Percentiles rank a stretch among this genome's conserved stretches.
Conservation (phyloP, 805 yeast species). For the Ascoidea rubescens region DNA sequence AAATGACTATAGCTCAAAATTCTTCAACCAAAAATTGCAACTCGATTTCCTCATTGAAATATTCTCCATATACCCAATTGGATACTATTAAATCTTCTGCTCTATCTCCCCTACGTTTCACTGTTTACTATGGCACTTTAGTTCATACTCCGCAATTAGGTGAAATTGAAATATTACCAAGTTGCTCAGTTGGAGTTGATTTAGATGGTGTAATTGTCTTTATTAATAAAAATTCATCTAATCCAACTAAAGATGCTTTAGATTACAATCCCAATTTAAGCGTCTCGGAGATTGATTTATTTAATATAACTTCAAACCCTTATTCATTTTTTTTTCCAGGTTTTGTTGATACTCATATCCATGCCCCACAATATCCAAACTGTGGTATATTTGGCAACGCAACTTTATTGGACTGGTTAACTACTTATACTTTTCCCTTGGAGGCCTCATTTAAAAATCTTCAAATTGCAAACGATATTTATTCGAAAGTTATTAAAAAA, state of each 20-base stretch:
- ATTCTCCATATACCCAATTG: too few relatives aligned
- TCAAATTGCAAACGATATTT: constrained; percentile 43
- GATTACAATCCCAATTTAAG: too few relatives aligned
- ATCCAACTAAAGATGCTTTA: too few relatives aligned
- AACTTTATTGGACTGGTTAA: constrained; percentile 82
- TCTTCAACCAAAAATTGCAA: too few relatives aligned
- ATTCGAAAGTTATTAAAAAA: constrained; percentile 48
- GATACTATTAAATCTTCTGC: too few relatives aligned
- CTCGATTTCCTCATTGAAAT: too few relatives aligned
- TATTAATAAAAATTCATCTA: constrained; percentile 15
- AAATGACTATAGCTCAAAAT: too few relatives aligned
- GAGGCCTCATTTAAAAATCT: constrained; percentile 54
- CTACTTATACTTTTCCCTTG: constrained; percentile 76
- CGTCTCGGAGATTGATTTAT: constrained; percentile 18
- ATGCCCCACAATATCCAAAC: constrained; percentile 77
- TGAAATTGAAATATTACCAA: constrained; percentile 36
- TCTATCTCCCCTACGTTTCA: constrained; percentile 14
- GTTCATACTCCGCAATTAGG: constrained; percentile 58
- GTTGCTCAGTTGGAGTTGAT: constrained; percentile 42
- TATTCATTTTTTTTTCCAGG: constrained; percentile 66
- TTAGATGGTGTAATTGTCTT: constrained; percentile 36
- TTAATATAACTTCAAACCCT: constrained; percentile 22
- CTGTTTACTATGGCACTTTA: constrained; percentile 54
- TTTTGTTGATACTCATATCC: constrained; percentile 71
- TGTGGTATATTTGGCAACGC: constrained; percentile 73